A percentile compares a stretch with the other conserved stretches of the same genome.
phyloP scores from a whole-genome alignment of 73 alveolate genomes.

The Stentor coeruleus region DNA sequence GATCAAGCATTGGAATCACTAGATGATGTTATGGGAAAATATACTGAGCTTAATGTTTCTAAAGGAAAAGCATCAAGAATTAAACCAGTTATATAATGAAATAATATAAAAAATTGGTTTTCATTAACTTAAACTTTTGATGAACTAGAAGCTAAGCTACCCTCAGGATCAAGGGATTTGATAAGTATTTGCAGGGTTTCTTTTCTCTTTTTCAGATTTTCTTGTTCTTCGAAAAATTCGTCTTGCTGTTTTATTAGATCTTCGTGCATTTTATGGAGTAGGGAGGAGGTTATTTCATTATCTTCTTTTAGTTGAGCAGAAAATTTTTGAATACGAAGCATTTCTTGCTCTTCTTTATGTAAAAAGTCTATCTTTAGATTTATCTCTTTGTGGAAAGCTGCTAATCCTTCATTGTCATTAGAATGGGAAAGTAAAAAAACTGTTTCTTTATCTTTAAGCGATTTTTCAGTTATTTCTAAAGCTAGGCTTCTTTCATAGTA shows the following conservation, averaged over 20 bases:
- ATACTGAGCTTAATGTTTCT: conserved; percentile 31
- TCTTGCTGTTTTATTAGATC: not conserved
- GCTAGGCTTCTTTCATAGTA: not conserved
- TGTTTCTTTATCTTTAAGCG: not conserved
- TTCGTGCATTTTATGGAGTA: not conserved
- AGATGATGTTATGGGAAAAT: conserved; percentile 38
- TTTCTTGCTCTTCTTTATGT: not conserved
- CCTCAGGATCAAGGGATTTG: too few relatives aligned
- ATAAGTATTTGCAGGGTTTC: too few relatives aligned
- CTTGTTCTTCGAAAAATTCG: not conserved
- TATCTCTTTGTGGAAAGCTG: not conserved
- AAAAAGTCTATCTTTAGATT: not conserved
- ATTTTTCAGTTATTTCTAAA: not conserved
- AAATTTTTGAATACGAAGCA: not conserved
- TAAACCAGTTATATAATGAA: not conserved
- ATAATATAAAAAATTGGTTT: not conserved
- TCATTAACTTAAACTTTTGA: too few relatives aligned
- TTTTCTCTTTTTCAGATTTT: not conserved
- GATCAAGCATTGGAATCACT: conserved; percentile 57
- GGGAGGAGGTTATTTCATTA: not conserved
- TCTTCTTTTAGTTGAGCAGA: not conserved
- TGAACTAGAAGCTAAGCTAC: too few relatives aligned
- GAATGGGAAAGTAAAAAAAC: not conserved
- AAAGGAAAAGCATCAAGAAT: not conserved
- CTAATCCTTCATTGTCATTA: not conserved